Percentiles rank a stretch among this genome's conserved stretches.
These are phyloP conservation scores for Exophiala sp. DNA, from an alignment of 2,329 filamentous ascomycete species.

Conservation along the genomic window DNA sequence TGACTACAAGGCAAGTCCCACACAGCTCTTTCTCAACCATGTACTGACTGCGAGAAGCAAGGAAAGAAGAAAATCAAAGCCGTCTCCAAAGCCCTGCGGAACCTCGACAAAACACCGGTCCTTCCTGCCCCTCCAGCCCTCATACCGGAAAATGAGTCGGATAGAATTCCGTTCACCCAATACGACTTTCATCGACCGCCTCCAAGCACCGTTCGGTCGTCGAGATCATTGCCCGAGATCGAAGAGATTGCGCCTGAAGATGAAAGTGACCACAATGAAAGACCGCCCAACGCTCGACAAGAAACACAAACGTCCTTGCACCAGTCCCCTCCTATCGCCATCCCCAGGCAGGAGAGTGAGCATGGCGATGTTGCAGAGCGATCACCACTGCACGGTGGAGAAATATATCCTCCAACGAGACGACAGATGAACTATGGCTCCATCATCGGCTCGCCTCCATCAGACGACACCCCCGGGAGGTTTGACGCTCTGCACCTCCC, in stretches of 20 bases:
- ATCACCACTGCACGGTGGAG: conserved; percentile 14
- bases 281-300: conserved; percentile 22
- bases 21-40: neutral
- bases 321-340: conserved; percentile 36
- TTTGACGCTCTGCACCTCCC: conserved; percentile 57
- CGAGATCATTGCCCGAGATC: conserved; percentile 11
- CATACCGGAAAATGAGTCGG: conserved; percentile 10
- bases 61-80: conserved; percentile 93
- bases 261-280: conserved; percentile 12
- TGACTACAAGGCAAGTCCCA: conserved; percentile 68
- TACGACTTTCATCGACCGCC: conserved; percentile 26
- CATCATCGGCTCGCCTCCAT: conserved; percentile 53
- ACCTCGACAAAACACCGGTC: conserved; percentile 51
- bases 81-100: conserved; percentile 67
- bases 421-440: conserved; percentile 58
- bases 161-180: conserved; percentile 25
- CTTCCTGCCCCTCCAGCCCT: conserved; percentile 23
- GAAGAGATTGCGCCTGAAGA: conserved; percentile 19
- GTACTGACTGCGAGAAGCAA: conserved; percentile 38
- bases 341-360: conserved; percentile 37
- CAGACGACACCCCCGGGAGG: conserved; percentile 29
- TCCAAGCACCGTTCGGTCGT: conserved; percentile 6
- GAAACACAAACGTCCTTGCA: conserved; percentile 28
- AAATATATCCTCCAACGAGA: neutral
- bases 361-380: conserved; percentile 12